Evolutionary conservation across 2,329 filamentous ascomycete species (phyloP).

Genomic region (Fonsecaea erecta): DNA sequence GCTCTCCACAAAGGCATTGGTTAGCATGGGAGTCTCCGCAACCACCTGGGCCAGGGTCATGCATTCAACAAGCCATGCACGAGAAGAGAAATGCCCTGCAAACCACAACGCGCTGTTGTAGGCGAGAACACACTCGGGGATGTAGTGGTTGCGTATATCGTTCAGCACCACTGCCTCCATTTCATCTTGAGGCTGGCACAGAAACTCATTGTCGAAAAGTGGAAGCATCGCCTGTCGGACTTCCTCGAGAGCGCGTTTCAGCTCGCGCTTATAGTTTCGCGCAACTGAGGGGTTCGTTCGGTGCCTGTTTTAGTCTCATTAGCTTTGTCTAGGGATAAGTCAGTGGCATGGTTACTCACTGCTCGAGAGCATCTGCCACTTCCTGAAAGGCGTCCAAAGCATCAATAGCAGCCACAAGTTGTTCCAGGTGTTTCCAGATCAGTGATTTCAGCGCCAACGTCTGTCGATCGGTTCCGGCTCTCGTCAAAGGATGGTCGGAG

Average conservation of each 20-base stretch:
- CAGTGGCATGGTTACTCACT: slow-evolving; percentile 41
- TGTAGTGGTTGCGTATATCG: slow-evolving; percentile 73
- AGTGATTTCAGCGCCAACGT: slow-evolving; percentile 61
- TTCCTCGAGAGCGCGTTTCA: slow-evolving; percentile 60
- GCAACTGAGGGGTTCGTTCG: slow-evolving; percentile 42
- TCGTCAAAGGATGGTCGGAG: slow-evolving; percentile 41
- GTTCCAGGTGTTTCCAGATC: slow-evolving; percentile 71
- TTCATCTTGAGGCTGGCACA: slow-evolving; percentile 53
- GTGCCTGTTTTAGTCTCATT: slow-evolving; percentile 31
- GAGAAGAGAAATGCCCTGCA: slow-evolving; percentile 72
- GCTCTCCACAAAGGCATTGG: slow-evolving; percentile 66
- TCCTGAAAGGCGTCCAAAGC: slow-evolving; percentile 69
- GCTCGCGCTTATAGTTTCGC: slow-evolving; percentile 59
- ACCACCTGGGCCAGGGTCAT: slow-evolving; percentile 87
- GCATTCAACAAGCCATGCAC: slow-evolving; percentile 77
- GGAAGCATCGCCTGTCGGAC: slow-evolving; percentile 64
- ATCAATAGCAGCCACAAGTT: slow-evolving; percentile 68
- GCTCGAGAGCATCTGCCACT: slow-evolving; percentile 53
- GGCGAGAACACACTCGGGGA: slow-evolving; percentile 83
- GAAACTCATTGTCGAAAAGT: slow-evolving; percentile 66
- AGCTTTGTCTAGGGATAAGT: not conserved
- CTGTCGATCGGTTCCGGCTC: slow-evolving; percentile 45
- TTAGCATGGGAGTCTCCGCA: slow-evolving; percentile 69
- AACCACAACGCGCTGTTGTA: slow-evolving; percentile 82
- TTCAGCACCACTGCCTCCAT: slow-evolving; percentile 65